phyloP scores from a whole-genome alignment of 345 rosid genomes.

The Stellera chamaejasme region DNA sequence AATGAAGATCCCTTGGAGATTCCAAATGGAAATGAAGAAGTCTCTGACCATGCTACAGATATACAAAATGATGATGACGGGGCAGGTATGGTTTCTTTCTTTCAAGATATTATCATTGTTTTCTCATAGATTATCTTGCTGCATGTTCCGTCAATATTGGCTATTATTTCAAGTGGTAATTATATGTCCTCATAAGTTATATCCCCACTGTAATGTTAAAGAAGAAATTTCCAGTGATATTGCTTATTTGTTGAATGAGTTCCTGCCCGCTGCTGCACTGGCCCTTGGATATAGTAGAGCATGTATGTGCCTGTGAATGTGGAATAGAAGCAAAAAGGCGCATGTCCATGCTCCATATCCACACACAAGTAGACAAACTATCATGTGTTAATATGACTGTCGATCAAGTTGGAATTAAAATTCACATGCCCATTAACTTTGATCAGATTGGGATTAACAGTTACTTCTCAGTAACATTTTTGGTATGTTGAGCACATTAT shows the following conservation, averaged over 20 bases:
- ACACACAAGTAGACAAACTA: no score
- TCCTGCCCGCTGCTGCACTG: no score
- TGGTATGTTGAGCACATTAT: no score
- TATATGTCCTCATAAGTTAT: neutral
- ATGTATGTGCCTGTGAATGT: no score
- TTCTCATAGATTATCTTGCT: neutral
- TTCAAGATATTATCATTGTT: neutral
- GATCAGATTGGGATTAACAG: no score
- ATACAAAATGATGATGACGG: slow-evolving; percentile 27
- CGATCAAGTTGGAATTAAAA: no score
- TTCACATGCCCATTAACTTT: no score
- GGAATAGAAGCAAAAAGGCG: no score
- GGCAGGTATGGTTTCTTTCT: slow-evolving; percentile 28
- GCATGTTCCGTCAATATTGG: neutral
- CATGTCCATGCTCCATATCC: no score
- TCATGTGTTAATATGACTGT: no score
- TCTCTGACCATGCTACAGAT: slow-evolving; percentile 17
- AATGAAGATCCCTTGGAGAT: slow-evolving; percentile 17
- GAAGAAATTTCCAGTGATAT: neutral
- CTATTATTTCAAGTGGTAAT: neutral
- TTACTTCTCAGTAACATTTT: no score
- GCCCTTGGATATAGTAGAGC: no score
- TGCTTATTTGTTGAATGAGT: neutral
- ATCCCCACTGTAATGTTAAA: neutral
- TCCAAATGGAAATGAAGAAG: slow-evolving; percentile 25